Base-by-base conservation (phyloP, 2,329 filamentous ascomycete species). In the Pseudopithomyces maydicus region DNA sequence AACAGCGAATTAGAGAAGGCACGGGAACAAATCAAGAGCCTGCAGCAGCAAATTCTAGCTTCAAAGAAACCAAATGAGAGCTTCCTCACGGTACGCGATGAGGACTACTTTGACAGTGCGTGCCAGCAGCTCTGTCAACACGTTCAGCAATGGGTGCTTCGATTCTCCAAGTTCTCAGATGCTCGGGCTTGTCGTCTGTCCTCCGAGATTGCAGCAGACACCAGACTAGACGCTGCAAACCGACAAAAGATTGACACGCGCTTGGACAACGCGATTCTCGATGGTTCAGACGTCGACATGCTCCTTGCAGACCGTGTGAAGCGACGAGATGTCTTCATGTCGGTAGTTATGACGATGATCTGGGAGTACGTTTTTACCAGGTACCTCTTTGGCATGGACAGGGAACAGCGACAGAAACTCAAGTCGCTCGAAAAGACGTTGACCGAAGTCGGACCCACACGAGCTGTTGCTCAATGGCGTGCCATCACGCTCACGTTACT, bases 281-380 rank as follows among this genome's bases (percentile, higher is more conserved):
- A 99, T 77, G 95, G 94, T 60, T 92, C 92, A 44, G 93, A 98
- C 72, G 92, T 97, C 61, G 92, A 98, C 76, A 81, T 83, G 56
- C 95, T 96, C 71, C 88, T 99, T 47, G 85, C 85, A 64, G 94
- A 99, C 74, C 90, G 96, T 38, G 90, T 97, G 53, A 88, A 86
- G 70, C 89, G 95, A 59, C 88, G 94, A 58, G 94, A 98, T 74
- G 88, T 98, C 56, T 97, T 99, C 83, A 97, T 98, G 92, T 95
- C 92, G 36, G 92, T 99, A 76, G 91, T 94, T 54, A 98, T 98
- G 93, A 95, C 90, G 59, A 97, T 99, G 92, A 88, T 99, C 50
- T 99, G 93, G 93, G 95, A 99, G 77, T 97, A 96, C 72, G 89
- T 99, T 73, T 99, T 99, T 74, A 97, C 94, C 8, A 88, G 95